Evolutionary conservation across 2,329 filamentous ascomycete genomes (phyloP), one percentile per base, ranked within the genome.

Genomic region (Sporothrix euskadiensis): DNA sequence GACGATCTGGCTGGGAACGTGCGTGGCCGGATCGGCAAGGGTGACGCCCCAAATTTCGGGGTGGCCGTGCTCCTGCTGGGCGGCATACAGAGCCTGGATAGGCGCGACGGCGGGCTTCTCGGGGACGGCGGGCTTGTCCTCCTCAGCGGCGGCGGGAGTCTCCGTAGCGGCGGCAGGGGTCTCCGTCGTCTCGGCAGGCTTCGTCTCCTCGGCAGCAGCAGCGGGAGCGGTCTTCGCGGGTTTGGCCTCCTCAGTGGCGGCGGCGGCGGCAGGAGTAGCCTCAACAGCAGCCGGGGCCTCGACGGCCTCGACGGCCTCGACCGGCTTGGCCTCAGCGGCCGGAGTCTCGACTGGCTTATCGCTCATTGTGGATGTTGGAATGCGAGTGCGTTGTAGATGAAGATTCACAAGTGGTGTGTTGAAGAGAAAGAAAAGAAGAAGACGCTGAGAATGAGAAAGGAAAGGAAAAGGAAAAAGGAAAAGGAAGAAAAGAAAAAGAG

Each of bases 21-120:
- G 86, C 56, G 83, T 80, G 3, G 78, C 81, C 26, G 83, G 82
- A 73, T 84, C 82, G 16, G 82, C 82, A 61, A 98, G 88, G 44
- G 87, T 84, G 71, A 98, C 89, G 68, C 94, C 94, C 89, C 94
- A 98, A 87, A 98, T 92, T 85, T 98, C 94, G 32, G 54, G 65
- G 22, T 69, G 65, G 54, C 41, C 65, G 54, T 69, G 71, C 65
- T 73, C 54, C 30, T 69, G 30, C 54, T 57, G 41, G 19, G 76
- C 73, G 3, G 74, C 74, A 77, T 77, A 81, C 10, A 82, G 76
- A 41, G 78, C 54, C 74, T 77, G 75, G 57, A 77, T 56, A 32
- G 75, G 73, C 12, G 59, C 59, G 44, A 69, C 54, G 19, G 26
- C 41, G 56, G 73, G 39, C 44, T 71, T 72, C n/a, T 72, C 71